Percentiles rank a stretch among this genome's conserved stretches.
These are phyloP conservation scores for Symbiodinium natans DNA, from an alignment of 73 alveolate species.

Conservation along the genomic window DNA sequence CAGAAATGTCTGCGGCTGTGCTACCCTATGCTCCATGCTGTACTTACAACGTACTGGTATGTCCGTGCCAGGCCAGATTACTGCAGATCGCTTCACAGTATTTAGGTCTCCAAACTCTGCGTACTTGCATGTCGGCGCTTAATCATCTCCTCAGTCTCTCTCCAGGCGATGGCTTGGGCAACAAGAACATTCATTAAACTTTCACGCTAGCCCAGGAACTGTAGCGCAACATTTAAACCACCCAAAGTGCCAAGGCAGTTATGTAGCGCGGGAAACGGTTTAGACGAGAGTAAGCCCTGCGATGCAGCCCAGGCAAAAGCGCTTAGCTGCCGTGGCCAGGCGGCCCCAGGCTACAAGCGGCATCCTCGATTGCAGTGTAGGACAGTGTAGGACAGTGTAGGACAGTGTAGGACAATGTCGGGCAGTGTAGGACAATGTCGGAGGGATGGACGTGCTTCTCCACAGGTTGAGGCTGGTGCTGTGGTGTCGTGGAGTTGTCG, in stretches of 20 bases:
- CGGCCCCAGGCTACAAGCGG: slow-evolving; percentile 38
- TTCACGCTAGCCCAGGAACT: too few species aligned
- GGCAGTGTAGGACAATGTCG: background rate
- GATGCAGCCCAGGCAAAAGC: slow-evolving; percentile 64
- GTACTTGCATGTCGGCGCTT: background rate
- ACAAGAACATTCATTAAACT: too few species aligned
- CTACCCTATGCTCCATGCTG: background rate
- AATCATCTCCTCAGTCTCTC: background rate
- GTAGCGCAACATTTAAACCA: too few species aligned
- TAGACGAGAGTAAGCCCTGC: too few species aligned
- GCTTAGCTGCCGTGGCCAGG: slow-evolving; percentile 73
- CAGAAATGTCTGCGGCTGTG: background rate
- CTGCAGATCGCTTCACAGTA: too few species aligned
- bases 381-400: too few species aligned
- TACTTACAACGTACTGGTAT: background rate
- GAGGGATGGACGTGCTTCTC: background rate
- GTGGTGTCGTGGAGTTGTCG: background rate
- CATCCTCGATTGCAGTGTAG: background rate
- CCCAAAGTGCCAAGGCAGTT: background rate
- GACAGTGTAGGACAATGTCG: too few species aligned
- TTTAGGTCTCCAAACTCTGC: background rate
- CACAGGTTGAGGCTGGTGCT: background rate
- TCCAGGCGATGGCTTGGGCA: background rate
- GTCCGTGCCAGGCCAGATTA: background rate
- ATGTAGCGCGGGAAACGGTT: too few species aligned